A percentile compares a stretch with the other conserved stretches of the same genome.
phyloP scores from a whole-genome alignment of 768 basidiomycete species.

The Boletus reticuloceps region DNA sequence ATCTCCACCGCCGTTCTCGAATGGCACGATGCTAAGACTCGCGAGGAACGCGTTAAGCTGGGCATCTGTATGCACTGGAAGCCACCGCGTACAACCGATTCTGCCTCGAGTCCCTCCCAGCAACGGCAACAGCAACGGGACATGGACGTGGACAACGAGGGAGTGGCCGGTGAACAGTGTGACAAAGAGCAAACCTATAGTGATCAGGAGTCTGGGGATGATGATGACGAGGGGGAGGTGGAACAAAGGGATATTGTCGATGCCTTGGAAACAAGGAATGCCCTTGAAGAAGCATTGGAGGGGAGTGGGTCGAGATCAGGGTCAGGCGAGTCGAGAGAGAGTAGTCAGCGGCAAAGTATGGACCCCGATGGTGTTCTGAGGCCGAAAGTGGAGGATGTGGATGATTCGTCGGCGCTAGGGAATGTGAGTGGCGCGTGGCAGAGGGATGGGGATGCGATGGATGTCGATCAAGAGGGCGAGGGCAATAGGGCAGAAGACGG shows the following conservation, averaged over 20 bases:
- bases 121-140: conserved; percentile 34
- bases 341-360: conserved; percentile 32
- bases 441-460: conserved; percentile 29
- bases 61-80: conserved; percentile 73
- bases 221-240: conserved; percentile 58
- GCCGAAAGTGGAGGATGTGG: conserved; percentile 55
- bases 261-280: conserved; percentile 50
- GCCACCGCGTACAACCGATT: conserved; percentile 37
- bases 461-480: conserved; percentile 35
- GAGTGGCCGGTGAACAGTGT: conserved; percentile 14
- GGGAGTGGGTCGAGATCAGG: conserved; percentile 27
- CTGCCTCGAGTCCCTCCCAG: conserved; percentile 4
- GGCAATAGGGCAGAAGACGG: conserved; percentile 13
- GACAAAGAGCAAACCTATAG: conserved; percentile 25
- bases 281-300: conserved; percentile 60
- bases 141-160: conserved; percentile 32
- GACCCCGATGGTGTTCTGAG: conserved; percentile 31
- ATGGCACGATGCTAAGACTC: conserved; percentile 77
- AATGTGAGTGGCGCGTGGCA: conserved; percentile 19
- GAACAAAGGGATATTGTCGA: conserved; percentile 57
- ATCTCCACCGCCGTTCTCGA: conserved; percentile 80
- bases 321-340: conserved; percentile 34
- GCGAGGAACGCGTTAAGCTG: conserved; percentile 57
- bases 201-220: conserved; percentile 47
- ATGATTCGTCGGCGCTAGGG: conserved; percentile 48